phyloP scores from a whole-genome alignment of 2,329 filamentous ascomycete genomes.

The Xenosphaeropsis pyriputrescens region DNA sequence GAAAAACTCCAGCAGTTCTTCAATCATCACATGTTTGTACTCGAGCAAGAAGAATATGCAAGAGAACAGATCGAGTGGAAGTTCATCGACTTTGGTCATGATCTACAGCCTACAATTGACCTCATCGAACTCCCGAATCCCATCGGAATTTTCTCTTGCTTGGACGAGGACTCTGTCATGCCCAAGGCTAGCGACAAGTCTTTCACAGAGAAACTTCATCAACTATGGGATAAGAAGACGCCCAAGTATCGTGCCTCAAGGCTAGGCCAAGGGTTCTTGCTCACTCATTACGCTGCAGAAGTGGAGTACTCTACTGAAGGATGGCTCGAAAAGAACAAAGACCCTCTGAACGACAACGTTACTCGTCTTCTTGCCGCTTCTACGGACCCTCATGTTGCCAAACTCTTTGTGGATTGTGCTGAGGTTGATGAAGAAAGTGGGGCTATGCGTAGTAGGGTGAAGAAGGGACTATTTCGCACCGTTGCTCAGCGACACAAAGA shows the following conservation, averaged over 20 bases:
- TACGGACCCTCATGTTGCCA: slow-evolving; percentile 67
- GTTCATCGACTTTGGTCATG: slow-evolving; percentile 96
- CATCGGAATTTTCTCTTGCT: slow-evolving; percentile 95
- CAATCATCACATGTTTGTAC: slow-evolving; percentile 99
- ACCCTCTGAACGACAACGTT: slow-evolving; percentile 92
- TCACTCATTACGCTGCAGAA: slow-evolving; percentile 95
- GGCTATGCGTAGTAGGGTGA: slow-evolving; percentile 64
- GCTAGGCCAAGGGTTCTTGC: slow-evolving; percentile 79
- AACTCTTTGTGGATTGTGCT: slow-evolving; percentile 76
- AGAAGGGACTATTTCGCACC: slow-evolving; percentile 93
- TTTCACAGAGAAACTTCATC: slow-evolving; percentile 96
- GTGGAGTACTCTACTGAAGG: slow-evolving; percentile 92
- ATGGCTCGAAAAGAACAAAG: slow-evolving; percentile 99
- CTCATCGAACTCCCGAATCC: slow-evolving; percentile 92
- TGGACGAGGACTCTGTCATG: slow-evolving; percentile 98
- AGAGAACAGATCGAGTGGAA: slow-evolving; percentile 98
- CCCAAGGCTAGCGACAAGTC: slow-evolving; percentile 94
- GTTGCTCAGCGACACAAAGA: slow-evolving; percentile 97
- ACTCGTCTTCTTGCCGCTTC: slow-evolving; percentile 78
- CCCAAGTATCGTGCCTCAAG: slow-evolving; percentile 83
- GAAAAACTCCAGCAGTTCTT: slow-evolving; percentile 99
- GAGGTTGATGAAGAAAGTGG: slow-evolving; percentile 63
- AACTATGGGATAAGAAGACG: slow-evolving; percentile 91
- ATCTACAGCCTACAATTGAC: slow-evolving; percentile 94
- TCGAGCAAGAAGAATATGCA: slow-evolving; percentile 97